Evolutionary conservation across 306 rosid species (phyloP).

Genomic region (Ceratonia siliqua): DNA sequence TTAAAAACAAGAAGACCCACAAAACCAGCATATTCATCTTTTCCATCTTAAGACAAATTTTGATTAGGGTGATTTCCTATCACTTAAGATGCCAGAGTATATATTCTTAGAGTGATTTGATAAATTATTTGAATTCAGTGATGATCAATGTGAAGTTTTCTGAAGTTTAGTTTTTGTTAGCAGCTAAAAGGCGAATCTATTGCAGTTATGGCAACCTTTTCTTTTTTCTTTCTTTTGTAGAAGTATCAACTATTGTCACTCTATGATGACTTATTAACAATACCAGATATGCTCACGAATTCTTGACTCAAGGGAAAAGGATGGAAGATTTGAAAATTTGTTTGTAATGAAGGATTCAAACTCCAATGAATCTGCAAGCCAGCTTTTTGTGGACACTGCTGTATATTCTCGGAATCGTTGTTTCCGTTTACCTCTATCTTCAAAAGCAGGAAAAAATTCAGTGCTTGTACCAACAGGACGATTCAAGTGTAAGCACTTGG

Average conservation of each 20-base stretch:
- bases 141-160: constrained; percentile 6
- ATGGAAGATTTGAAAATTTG: constrained; percentile 52
- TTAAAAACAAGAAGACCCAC: no score
- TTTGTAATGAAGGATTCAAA: constrained; percentile 72
- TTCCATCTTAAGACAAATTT: constrained; percentile 14
- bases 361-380: constrained; percentile 48
- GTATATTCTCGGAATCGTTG: constrained; percentile 93
- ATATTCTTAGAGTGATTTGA: not conserved
- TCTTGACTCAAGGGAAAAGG: constrained; percentile 42
- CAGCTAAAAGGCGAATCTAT: constrained; percentile 21
- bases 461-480: constrained; percentile 77
- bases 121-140: constrained; percentile 15
- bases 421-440: constrained; percentile 81
- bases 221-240: constrained; percentile 32
- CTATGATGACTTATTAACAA: constrained; percentile 35
- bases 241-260: constrained; percentile 39
- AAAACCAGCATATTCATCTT: no score
- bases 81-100: not conserved
- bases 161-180: constrained; percentile 3
- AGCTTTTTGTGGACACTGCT: constrained; percentile 89
- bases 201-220: constrained; percentile 29
- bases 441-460: constrained; percentile 90
- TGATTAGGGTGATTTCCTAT: constrained; percentile 11
- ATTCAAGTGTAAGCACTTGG: constrained; percentile 62
- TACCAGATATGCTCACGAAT: constrained; percentile 87